Percentiles rank a stretch among this genome's conserved stretches.
These are phyloP conservation scores for Microcyclospora tardicrescens DNA, from an alignment of 2,329 filamentous ascomycete genomes.

Conservation along the genomic window DNA sequence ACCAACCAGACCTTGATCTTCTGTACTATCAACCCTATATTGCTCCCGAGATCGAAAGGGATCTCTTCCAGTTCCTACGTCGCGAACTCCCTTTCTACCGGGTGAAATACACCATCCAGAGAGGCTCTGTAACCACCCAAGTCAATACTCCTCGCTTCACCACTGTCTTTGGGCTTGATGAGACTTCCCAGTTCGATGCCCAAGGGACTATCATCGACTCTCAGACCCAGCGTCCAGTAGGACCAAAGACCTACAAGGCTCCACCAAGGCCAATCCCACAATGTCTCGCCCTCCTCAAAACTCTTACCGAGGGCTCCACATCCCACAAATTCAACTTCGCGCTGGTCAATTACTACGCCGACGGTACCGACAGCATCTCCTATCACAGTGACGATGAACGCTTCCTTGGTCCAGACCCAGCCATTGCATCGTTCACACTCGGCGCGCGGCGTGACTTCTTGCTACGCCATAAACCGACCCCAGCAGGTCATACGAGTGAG, in stretches of 20 bases:
- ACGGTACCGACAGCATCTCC: constrained; percentile 61
- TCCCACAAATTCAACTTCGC: constrained; percentile 63
- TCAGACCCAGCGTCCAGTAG: constrained; percentile 26
- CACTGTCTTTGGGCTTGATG: constrained; percentile 49
- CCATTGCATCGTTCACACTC: constrained; percentile 62
- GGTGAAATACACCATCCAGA: constrained; percentile 44
- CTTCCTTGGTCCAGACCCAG: constrained; percentile 56
- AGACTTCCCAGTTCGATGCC: constrained; percentile 46
- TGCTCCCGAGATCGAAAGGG: constrained; percentile 39
- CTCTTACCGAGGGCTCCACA: constrained; percentile 51
- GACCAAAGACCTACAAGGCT: constrained; percentile 42
- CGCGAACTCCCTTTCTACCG: constrained; percentile 53
- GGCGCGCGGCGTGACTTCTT: constrained; percentile 63
- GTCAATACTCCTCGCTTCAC: constrained; percentile 52
- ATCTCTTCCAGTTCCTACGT: constrained; percentile 59
- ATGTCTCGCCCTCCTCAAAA: constrained; percentile 52
- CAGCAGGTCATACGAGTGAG: constrained; percentile 24
- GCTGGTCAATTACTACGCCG: constrained; percentile 73
- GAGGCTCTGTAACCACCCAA: constrained; percentile 48
- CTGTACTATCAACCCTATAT: constrained; percentile 66
- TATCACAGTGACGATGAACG: constrained; percentile 72
- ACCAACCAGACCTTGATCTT: constrained; percentile 59
- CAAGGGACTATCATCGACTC: constrained; percentile 29
- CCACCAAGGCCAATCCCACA: constrained; percentile 56
- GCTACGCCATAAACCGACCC: constrained; percentile 60